A percentile compares a stretch with the other conserved stretches of the same genome.
Evolutionary conservation across 177 flowering plant species (phyloP).

Genomic region (Telopea speciosissima): DNA sequence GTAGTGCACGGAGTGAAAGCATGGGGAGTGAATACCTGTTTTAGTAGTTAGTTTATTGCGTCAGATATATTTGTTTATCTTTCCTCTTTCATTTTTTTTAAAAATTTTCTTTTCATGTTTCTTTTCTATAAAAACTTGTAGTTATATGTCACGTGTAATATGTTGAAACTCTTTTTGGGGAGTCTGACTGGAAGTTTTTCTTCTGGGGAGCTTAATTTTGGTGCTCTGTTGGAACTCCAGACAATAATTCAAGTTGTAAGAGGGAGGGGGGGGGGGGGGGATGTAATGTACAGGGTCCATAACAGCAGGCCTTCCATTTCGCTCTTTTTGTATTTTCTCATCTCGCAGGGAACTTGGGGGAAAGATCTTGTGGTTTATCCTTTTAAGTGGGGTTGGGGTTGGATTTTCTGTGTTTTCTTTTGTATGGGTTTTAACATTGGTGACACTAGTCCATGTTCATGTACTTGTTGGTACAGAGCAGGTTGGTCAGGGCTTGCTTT

Average conservation of each 20-base stretch:
- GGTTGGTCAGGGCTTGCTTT: too few species aligned
- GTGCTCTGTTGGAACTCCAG: constrained; percentile 32
- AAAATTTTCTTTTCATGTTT: background rate
- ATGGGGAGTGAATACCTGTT: background rate
- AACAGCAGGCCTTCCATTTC: background rate
- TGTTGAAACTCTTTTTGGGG: constrained; percentile 9
- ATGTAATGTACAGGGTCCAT: constrained; percentile 24
- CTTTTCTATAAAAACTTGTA: background rate
- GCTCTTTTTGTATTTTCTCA: background rate
- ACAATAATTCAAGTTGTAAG: constrained; percentile 4
- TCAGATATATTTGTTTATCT: background rate
- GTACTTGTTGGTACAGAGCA: too few species aligned
- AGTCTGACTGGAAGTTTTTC: constrained; percentile 19
- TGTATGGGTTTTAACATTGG: too few species aligned
- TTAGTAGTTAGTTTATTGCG: background rate
- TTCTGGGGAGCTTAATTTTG: constrained; percentile 36
- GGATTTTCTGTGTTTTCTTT: too few species aligned
- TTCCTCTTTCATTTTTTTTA: background rate
- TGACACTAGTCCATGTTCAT: too few species aligned
- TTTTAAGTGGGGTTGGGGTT: background rate
- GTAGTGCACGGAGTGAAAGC: background rate
- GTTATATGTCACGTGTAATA: constrained; percentile 7
- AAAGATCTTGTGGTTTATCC: background rate
- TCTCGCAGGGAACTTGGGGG: background rate
- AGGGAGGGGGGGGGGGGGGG: background rate